A percentile compares a stretch with the other conserved stretches of the same genome.
These are phyloP conservation scores for Phialophora tarda DNA, from an alignment of 2,329 filamentous ascomycete species.

Conservation along the genomic window DNA sequence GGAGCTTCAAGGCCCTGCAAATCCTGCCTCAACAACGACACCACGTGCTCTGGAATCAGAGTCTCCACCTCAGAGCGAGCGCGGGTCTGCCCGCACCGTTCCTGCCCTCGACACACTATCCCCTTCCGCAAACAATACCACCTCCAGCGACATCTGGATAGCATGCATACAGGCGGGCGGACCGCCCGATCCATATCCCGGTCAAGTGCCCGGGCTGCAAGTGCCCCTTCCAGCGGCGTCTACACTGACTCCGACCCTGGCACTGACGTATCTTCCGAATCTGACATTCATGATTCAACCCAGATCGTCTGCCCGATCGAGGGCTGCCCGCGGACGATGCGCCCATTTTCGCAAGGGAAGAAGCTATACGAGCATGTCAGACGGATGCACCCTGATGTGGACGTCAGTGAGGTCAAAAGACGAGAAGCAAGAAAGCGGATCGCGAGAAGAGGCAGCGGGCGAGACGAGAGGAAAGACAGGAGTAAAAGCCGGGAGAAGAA, in stretches of 20 bases:
- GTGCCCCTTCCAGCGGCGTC: constrained; percentile 15
- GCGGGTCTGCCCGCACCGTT: constrained; percentile 32
- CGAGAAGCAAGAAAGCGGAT: constrained; percentile 26
- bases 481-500: constrained; percentile 18
- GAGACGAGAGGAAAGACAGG: constrained; percentile 25
- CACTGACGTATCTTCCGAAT: not conserved
- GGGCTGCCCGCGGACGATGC: constrained; percentile 25
- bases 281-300: constrained; percentile 2
- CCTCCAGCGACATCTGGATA: constrained; percentile 34
- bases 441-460: constrained; percentile 31
- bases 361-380: constrained; percentile 38
- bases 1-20: constrained; percentile 18
- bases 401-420: constrained; percentile 35
- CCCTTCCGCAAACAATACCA: constrained; percentile 35
- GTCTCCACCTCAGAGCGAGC: not conserved
- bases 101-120: constrained; percentile 31
- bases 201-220: not conserved
- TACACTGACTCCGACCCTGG: constrained; percentile 15
- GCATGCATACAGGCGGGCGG: constrained; percentile 19
- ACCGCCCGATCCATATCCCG: not conserved
- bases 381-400: constrained; percentile 38
- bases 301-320: constrained; percentile 36
- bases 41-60: constrained; percentile 29
- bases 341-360: constrained; percentile 31
- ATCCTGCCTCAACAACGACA: constrained; percentile 14